Evolutionary conservation across 495 filamentous ascomycete species (phyloP), one percentile per base, ranked within the genome.

Genomic region (Aspergillus ostianus): DNA sequence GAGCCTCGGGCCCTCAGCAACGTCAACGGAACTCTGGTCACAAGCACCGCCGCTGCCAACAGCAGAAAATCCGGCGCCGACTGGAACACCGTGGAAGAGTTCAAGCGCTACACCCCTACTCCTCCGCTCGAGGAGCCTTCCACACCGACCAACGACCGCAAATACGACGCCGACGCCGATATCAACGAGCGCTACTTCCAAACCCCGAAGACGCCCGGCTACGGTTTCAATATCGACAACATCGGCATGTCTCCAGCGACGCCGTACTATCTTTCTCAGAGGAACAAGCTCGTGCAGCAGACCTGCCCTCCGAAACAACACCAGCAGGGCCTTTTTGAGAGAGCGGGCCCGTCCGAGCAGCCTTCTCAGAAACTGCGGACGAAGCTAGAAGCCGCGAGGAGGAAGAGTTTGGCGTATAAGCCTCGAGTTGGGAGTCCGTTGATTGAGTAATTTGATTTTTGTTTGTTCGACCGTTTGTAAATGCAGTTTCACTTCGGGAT

Each of bases 351-450:
- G 1, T 61, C 64, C 44, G 73, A 74, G 15, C 70, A 75, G 50
- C 57, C 67, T 29, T 64, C 77, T 57, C 63, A 79, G 49, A 76
- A 82, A 23, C 73, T 93, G 15, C 77, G 87, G 59, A 78, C 85
- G 72, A 81, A 87, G 50, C 72, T 96, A 57, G 83, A 91, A 76
- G 83, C 86, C 44, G 90, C 90, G 0, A 76, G 90, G 52, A 79
- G 92, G 47, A 92, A 92, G 82, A 96, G 89, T 67, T 69, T 91
- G 73, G 90, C 92, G 63, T 93, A 86, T 74, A 88, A 89, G 47
- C 91, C 90, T 6, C 85, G 87, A 68, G 74, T 93, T 51, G 86
- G 83, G 12, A 96, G 92, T 70, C 91, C 90, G 3, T 75, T 96
- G 51, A 64, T 67, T 51, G 64, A 67, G 45, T 66, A 55, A 51